Percentiles rank a stretch among this genome's conserved stretches.
Conservation (phyloP, 192 early-diverging fungal species). For the Chytriomyces sp. region DNA sequence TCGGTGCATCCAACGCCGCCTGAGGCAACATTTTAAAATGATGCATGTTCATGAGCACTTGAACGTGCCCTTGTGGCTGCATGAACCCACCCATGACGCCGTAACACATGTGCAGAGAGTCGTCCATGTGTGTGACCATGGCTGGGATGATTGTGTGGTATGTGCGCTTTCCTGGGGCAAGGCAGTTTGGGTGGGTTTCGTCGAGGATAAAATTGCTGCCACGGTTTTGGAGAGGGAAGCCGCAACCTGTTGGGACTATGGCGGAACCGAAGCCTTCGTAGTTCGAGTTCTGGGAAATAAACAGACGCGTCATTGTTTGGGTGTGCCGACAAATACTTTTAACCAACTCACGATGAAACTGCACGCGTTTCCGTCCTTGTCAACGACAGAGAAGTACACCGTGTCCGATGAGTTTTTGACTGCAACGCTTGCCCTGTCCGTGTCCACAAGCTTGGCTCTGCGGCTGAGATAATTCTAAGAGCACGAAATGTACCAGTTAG, state of each 20-base stretch:
- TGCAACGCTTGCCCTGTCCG: conserved; percentile 50
- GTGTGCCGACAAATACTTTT: no score
- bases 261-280: conserved; percentile 48
- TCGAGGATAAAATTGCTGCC: conserved; percentile 71
- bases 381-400: conserved; percentile 77
- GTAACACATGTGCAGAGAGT: conserved; percentile 51
- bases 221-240: conserved; percentile 74
- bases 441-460: conserved; percentile 64
- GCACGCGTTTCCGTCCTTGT: conserved; percentile 80
- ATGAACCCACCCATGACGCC: conserved; percentile 79
- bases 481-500: background rate
- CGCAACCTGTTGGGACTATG: conserved; percentile 63
- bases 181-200: conserved; percentile 62
- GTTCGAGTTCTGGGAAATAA: conserved; percentile 29
- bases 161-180: conserved; percentile 72
- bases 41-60: conserved; percentile 73
- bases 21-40: conserved; percentile 67
- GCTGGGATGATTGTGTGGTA: conserved; percentile 80
- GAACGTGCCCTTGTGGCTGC: conserved; percentile 86
- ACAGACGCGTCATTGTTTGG: no score
- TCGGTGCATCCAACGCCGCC: conserved; percentile 69
- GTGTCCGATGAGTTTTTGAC: conserved; percentile 67
- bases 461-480: conserved; percentile 58
- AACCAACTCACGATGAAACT: conserved; percentile 68
- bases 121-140: conserved; percentile 25